A percentile compares a stretch with the other conserved stretches of the same genome.
Evolutionary conservation across 805 yeast genomes (phyloP).

Genomic region (Myxozyma neotropica): DNA sequence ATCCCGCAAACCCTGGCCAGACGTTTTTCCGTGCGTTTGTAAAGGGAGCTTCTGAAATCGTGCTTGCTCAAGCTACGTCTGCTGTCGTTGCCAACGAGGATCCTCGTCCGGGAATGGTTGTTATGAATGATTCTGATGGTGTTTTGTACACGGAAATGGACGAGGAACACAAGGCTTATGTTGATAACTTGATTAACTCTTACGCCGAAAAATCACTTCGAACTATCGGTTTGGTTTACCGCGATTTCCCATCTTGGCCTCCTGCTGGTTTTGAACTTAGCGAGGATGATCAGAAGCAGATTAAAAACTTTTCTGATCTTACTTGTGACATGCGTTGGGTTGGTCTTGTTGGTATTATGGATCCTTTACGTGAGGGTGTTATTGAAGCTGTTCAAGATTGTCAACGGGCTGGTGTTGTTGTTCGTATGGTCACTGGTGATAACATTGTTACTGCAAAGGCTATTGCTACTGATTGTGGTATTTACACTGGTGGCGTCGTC

Average conservation of each 20-base stretch:
- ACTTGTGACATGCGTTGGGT: conserved; percentile 54
- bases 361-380: conserved; percentile 90
- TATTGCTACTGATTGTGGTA: conserved; percentile 84
- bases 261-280: conserved; percentile 49
- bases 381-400: conserved; percentile 86
- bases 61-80: conserved; percentile 50
- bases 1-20: conserved; percentile 32
- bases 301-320: conserved; percentile 29
- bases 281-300: conserved; percentile 35
- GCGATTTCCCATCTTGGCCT: conserved; percentile 72
- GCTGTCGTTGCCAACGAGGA: conserved; percentile 36
- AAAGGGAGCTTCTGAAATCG: conserved; percentile 95
- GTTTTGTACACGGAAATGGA: conserved; percentile 31
- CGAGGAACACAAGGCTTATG: conserved; percentile 31
- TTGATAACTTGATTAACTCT: conserved; percentile 51
- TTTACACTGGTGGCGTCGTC: conserved; percentile 58
- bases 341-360: conserved; percentile 88
- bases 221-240: conserved; percentile 85
- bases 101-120: conserved; percentile 22
- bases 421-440: conserved; percentile 98
- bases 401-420: conserved; percentile 87
- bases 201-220: conserved; percentile 82
- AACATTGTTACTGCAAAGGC: conserved; percentile 89
- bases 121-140: conserved; percentile 35
- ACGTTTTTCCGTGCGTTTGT: conserved; percentile 58